Percentiles rank a stretch among this genome's conserved stretches.
Conservation (phyloP, 2,329 filamentous ascomycete genomes). For the Aureobasidium sp. region DNA sequence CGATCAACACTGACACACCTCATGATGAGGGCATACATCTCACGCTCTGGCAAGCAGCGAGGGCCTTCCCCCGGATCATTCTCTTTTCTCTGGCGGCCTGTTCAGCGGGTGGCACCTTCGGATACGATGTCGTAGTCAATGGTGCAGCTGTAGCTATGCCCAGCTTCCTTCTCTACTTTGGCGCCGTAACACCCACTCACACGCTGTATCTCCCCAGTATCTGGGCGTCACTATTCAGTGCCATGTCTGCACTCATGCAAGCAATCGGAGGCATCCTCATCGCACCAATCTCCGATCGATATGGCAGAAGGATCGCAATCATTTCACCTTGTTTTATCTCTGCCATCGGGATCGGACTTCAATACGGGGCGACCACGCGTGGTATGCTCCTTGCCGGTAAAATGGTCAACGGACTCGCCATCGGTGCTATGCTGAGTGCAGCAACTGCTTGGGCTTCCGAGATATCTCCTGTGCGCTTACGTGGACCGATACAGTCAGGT, state of each 20-base stretch:
- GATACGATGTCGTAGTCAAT: not conserved
- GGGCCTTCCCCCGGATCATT: not conserved
- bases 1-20: not conserved
- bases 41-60: not conserved
- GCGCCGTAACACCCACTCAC: constrained; percentile 1
- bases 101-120: not conserved
- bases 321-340: not conserved
- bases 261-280: not conserved
- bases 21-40: not conserved
- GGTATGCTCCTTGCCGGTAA: not conserved
- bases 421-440: not conserved
- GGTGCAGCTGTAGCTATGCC: constrained; percentile 6
- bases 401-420: not conserved
- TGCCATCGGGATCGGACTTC: not conserved
- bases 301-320: not conserved
- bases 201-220: constrained; percentile 1
- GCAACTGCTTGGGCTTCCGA: not conserved
- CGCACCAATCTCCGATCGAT: not conserved
- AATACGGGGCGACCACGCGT: not conserved
- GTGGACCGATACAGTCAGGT: not conserved
- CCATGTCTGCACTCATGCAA: not conserved
- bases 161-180: constrained; percentile 9
- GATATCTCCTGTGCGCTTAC: not conserved
- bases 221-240: not conserved
- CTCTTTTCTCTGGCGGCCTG: not conserved